A percentile compares a stretch with the other conserved stretches of the same genome.
Evolutionary conservation across 257 asterid genomes (phyloP).

Genomic region (Solanum clarkiae): DNA sequence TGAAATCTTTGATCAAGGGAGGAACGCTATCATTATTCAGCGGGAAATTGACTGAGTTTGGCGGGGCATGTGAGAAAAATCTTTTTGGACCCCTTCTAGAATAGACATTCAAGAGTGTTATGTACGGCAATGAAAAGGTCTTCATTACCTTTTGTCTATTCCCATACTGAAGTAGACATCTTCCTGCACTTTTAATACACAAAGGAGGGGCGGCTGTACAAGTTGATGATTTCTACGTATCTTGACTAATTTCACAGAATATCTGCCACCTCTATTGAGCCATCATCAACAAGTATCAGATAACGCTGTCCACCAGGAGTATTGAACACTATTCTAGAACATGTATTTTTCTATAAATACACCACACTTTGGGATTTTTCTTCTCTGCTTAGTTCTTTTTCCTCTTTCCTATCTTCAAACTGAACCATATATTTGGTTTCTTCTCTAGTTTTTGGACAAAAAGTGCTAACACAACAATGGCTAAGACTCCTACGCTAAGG

Average conservation of each 20-base stretch:
- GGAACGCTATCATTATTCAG: neutral
- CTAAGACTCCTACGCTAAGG: conserved; percentile 22
- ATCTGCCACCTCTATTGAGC: neutral
- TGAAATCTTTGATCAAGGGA: neutral
- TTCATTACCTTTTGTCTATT: neutral
- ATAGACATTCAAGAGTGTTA: neutral
- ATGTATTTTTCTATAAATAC: conserved; percentile 11
- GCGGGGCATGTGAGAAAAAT: neutral
- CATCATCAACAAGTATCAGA: no score
- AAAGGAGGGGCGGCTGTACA: conserved; percentile 10
- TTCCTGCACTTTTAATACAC: conserved; percentile 13
- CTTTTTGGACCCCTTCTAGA: neutral
- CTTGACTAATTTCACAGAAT: neutral
- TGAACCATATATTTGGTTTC: neutral
- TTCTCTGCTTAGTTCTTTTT: neutral
- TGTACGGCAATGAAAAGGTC: neutral
- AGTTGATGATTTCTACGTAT: neutral
- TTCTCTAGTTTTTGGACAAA: neutral
- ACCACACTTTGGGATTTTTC: neutral
- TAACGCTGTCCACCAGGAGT: neutral
- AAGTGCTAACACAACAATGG: conserved; percentile 7
- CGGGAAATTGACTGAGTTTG: neutral
- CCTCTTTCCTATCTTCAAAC: neutral
- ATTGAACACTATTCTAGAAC: conserved; percentile 12
- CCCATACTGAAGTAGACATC: neutral